phyloP scores from a whole-genome alignment of 2,329 filamentous ascomycete species.

The Lasiodiplodia hormozganensis region DNA sequence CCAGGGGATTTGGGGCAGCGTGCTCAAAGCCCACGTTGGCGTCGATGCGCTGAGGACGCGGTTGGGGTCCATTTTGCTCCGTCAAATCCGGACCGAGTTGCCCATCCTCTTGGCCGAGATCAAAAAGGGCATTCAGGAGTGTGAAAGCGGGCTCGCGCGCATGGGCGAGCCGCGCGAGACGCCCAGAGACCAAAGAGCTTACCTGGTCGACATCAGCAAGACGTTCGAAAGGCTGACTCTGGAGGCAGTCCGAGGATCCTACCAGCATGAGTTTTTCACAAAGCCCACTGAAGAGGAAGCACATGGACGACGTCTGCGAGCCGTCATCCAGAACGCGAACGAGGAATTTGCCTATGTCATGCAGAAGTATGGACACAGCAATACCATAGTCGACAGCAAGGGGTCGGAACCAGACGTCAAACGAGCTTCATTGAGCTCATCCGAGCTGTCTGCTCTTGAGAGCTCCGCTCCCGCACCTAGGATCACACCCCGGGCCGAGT shows the following conservation, averaged over 20 bases:
- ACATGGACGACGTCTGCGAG: conserved; percentile 54
- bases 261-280: conserved; percentile 27
- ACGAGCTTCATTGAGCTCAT: neutral
- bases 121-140: conserved; percentile 53
- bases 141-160: conserved; percentile 43
- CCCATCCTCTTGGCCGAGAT: conserved; percentile 42
- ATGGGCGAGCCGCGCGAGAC: conserved; percentile 59
- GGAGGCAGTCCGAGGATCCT: conserved; percentile 55
- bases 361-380: conserved; percentile 47
- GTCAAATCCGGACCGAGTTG: conserved; percentile 39
- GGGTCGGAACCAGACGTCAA: neutral
- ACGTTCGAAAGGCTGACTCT: conserved; percentile 54
- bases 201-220: conserved; percentile 55
- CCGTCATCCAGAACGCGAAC: conserved; percentile 58
- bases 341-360: conserved; percentile 55
- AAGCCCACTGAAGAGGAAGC: conserved; percentile 21
- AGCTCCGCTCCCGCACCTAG: conserved; percentile 17
- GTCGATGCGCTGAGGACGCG: conserved; percentile 56
- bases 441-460: neutral
- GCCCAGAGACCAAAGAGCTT: conserved; percentile 55
- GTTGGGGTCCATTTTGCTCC: conserved; percentile 51
- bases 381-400: conserved; percentile 39
- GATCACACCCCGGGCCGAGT: conserved; percentile 42
- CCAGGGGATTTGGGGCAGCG: conserved; percentile 37
- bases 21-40: conserved; percentile 49